Evolutionary conservation across 176 grass and related monocot species (phyloP).

Genomic region (Olyra latifolia): DNA sequence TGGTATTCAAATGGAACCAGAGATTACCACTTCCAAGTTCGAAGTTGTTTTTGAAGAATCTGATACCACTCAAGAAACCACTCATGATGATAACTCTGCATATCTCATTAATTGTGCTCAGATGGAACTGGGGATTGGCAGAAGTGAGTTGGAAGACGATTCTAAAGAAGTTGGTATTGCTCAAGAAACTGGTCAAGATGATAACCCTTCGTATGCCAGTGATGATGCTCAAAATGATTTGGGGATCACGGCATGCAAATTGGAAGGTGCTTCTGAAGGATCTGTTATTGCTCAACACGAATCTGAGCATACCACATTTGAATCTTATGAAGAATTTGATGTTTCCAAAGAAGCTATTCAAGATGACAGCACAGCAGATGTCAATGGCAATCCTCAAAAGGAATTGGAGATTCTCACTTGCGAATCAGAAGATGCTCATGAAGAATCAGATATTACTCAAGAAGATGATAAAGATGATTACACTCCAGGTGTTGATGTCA

Average conservation of each 20-base stretch:
- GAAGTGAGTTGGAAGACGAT: background rate
- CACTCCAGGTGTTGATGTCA: background rate
- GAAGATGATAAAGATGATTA: background rate
- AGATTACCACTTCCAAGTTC: background rate
- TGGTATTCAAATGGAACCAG: background rate
- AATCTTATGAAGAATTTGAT: slow-evolving; percentile 27
- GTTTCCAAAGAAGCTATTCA: slow-evolving; percentile 26
- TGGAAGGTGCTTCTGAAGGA: background rate
- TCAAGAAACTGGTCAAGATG: slow-evolving; percentile 13
- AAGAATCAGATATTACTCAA: slow-evolving; percentile 3
- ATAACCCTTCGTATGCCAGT: slow-evolving; percentile 2
- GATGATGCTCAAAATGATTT: slow-evolving; percentile 8
- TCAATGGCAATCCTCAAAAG: slow-evolving; percentile 1
- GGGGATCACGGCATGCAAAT: background rate
- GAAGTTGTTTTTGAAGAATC: slow-evolving; percentile 29
- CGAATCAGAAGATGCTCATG: slow-evolving; percentile 20
- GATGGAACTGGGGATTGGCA: background rate
- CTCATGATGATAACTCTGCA: background rate
- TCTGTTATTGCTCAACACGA: background rate
- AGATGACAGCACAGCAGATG: slow-evolving; percentile 1
- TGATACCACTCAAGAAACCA: background rate
- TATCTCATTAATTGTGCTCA: background rate
- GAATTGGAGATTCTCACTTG: background rate
- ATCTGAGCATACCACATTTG: background rate
- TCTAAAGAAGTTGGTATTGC: slow-evolving; percentile 25